Evolutionary conservation across 2,329 filamentous ascomycete species (phyloP), one percentile per base, ranked within the genome.

Genomic region (Phialophora verrucosa): DNA sequence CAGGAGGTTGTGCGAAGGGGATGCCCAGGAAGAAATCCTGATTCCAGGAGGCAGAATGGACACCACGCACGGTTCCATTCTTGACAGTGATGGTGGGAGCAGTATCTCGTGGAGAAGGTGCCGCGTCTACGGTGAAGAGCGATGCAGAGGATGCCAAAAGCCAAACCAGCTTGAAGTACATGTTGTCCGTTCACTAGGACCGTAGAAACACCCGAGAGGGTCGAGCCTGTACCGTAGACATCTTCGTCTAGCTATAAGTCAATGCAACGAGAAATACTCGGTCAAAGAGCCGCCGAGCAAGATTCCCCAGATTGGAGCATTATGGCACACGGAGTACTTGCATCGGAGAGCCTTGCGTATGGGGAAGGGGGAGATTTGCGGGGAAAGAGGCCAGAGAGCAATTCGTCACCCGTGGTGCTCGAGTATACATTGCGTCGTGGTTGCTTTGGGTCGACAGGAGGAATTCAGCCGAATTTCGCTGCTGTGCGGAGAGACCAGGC

Each of bases 1-100:
- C 44, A 8, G 44, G 44, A 7, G 44, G 17, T 17, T 49, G 44
- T 23, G 20, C 44, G 8, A 49, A 49, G 17, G 44, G 44, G 2
- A 49, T 49, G 2, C 44, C 44, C 44, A 49, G 44, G 44, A 49
- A 49, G 17, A 49, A 49, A 23, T 49, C 44, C 11, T 49, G 44
- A 49, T 49, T 49, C 17, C 17, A 49, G 17, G 44, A 20, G 17
- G 44, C 17, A 23, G 17, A n/a, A 23, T 49, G 44, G 17, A 49
- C 17, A 23, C 44, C 44, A 20, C 17, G 20, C 7, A n/a, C 20
- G 17, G 17, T 49, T n/a, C 44, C 44, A 49, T 49, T 49, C 44
- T 49, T 20, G 17, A 49, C 17, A 20, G 20, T 20, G 50, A 54
- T 2, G 14, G 50, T 54, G 20, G 23, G 50, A 7, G 25, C 14